Evolutionary conservation across 441 rosid genomes (phyloP).

Genomic region (Erysimum cheiri): DNA sequence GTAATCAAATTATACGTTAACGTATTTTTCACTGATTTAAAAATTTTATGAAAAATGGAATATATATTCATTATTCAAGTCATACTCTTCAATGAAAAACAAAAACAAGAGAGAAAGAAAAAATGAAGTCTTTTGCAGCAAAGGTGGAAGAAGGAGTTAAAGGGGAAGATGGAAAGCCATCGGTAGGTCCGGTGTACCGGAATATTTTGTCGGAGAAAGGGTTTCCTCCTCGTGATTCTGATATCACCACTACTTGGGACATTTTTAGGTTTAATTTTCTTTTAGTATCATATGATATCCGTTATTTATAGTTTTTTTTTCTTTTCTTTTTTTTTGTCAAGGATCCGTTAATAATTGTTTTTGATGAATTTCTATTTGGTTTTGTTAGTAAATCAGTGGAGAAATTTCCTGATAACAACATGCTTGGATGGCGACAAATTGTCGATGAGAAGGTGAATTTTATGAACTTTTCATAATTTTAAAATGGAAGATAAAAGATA

Average conservation of each 20-base stretch:
- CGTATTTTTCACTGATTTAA: background rate
- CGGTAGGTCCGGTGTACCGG: conserved; percentile 86
- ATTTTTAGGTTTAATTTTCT: conserved; percentile 60
- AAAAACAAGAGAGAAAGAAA: conserved; percentile 10
- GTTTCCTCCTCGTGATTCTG: conserved; percentile 64
- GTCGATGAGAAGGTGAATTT: conserved; percentile 67
- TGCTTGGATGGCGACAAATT: conserved; percentile 88
- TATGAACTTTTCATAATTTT: background rate
- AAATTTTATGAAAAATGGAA: background rate
- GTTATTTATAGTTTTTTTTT: too few species aligned
- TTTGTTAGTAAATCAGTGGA: conserved; percentile 63
- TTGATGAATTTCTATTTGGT: background rate
- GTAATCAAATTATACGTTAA: background rate
- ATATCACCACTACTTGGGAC: conserved; percentile 73
- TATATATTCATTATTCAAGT: background rate
- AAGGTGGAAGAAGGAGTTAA: conserved; percentile 77
- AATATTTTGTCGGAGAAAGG: conserved; percentile 64
- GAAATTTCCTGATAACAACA: conserved; percentile 62
- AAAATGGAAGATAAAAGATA: too few species aligned
- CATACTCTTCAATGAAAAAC: background rate
- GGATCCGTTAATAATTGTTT: too few species aligned
- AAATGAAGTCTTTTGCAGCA: conserved; percentile 70
- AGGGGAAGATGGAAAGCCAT: conserved; percentile 73
- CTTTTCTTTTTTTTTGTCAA: too few species aligned
- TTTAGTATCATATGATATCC: background rate